phyloP scores from a whole-genome alignment of 345 rosid genomes.

The Eutrema japonicum region DNA sequence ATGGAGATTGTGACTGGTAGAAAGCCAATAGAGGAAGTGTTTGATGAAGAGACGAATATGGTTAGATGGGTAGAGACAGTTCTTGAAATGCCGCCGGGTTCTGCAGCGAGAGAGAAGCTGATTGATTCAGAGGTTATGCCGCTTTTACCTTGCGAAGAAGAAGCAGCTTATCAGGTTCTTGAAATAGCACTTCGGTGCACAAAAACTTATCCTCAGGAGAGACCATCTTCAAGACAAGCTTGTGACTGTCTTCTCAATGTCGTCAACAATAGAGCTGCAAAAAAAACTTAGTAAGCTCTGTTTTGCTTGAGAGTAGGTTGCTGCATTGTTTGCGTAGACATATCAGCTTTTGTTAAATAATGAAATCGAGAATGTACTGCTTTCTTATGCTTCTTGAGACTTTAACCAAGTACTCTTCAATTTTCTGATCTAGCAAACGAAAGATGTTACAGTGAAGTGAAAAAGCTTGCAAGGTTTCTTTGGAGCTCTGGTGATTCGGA shows the following conservation, averaged over 20 bases:
- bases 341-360: not conserved
- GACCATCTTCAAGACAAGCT: conserved; percentile 78
- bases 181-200: conserved; percentile 85
- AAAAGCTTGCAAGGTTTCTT: too few relatives aligned
- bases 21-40: conserved; percentile 72
- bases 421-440: too few relatives aligned
- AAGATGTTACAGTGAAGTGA: too few relatives aligned
- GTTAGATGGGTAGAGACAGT: conserved; percentile 81
- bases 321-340: not conserved
- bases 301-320: not conserved
- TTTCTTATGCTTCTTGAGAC: conserved; percentile 1
- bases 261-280: conserved; percentile 50
- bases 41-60: conserved; percentile 73
- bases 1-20: conserved; percentile 91
- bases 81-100: conserved; percentile 51
- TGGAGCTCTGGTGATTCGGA: too few relatives aligned
- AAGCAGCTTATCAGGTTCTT: conserved; percentile 67
- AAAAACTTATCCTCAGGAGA: conserved; percentile 65
- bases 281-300: not conserved
- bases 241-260: conserved; percentile 61
- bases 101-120: conserved; percentile 52
- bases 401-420: not conserved
- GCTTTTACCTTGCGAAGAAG: conserved; percentile 57
- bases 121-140: conserved; percentile 68
- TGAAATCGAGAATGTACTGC: not conserved